Evolutionary conservation across 768 basidiomycete genomes (phyloP).

Genomic region (Ramaria sp.): DNA sequence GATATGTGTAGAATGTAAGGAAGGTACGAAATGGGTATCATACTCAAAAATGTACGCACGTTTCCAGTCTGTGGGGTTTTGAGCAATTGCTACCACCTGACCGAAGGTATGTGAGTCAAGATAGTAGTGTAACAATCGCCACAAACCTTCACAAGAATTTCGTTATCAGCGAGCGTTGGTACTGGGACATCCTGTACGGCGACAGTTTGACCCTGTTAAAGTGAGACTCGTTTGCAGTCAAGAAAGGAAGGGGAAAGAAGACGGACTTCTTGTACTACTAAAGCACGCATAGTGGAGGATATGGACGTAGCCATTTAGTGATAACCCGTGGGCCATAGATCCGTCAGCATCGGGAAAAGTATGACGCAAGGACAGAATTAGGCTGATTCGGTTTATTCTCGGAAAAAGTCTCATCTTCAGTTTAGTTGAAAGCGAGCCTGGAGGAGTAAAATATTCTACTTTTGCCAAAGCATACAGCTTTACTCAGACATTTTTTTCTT

Average conservation of each 20-base stretch:
- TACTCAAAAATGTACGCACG: neutral
- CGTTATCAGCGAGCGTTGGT: neutral
- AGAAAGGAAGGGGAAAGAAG: neutral
- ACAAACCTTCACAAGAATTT: conserved; percentile 1
- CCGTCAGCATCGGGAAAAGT: too few relatives aligned
- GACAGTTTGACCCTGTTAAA: neutral
- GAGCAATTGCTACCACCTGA: neutral
- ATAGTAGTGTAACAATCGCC: neutral
- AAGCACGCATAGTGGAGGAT: conserved; percentile 1
- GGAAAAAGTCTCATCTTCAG: too few relatives aligned
- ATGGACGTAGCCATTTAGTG: neutral
- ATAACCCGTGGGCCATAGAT: too few relatives aligned
- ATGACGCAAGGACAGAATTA: too few relatives aligned
- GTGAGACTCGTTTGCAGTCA: neutral
- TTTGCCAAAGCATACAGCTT: too few relatives aligned
- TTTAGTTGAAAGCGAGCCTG: too few relatives aligned
- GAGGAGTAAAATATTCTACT: too few relatives aligned
- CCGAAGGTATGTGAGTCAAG: neutral
- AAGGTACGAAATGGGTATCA: too few relatives aligned
- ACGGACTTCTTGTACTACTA: conserved; percentile 2
- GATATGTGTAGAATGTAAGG: neutral
- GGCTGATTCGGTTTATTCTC: too few relatives aligned
- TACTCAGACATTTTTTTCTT: too few relatives aligned
- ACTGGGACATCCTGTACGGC: neutral
- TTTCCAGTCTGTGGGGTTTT: conserved; percentile 7